These are phyloP conservation scores for Dendrobium catenatum DNA, from an alignment of 106 monocot genomes.

Conservation along the genomic window DNA sequence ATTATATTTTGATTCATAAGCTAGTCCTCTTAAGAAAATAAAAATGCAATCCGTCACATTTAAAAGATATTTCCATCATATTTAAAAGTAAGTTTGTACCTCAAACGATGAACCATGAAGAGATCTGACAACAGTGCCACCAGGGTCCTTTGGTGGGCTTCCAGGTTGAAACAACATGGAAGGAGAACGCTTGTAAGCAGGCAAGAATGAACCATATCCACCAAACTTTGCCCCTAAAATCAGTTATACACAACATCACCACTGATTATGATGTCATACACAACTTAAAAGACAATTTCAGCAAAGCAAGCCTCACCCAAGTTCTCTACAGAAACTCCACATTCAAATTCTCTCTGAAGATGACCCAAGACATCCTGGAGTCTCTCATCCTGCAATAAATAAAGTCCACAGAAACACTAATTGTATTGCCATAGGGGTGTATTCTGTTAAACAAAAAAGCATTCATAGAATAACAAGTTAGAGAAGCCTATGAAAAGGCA, in stretches of 20 bases:
- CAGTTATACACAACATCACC: neutral
- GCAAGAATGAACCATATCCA: neutral
- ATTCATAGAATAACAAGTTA: neutral
- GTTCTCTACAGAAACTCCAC: neutral
- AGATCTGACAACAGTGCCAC: neutral
- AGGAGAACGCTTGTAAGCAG: neutral
- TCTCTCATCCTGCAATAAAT: neutral
- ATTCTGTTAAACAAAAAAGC: neutral
- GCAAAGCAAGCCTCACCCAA: neutral
- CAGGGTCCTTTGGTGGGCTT: neutral
- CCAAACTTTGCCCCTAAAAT: conserved; percentile 1
- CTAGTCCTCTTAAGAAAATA: neutral
- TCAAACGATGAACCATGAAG: neutral
- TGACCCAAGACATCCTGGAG: neutral
- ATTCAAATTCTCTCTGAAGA: conserved; percentile 2
- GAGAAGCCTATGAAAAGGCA: neutral
- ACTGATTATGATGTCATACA: neutral
- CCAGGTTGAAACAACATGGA: neutral
- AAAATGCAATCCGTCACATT: neutral
- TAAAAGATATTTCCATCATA: too few species aligned
- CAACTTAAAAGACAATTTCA: neutral
- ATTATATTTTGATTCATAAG: neutral
- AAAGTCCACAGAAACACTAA: neutral
- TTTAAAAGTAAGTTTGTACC: neutral
- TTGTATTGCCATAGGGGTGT: neutral